A percentile compares a stretch with the other conserved stretches of the same genome.
These are phyloP conservation scores for Chrysoporthe cubensis DNA, from an alignment of 2,329 filamentous ascomycete genomes.

Conservation along the genomic window DNA sequence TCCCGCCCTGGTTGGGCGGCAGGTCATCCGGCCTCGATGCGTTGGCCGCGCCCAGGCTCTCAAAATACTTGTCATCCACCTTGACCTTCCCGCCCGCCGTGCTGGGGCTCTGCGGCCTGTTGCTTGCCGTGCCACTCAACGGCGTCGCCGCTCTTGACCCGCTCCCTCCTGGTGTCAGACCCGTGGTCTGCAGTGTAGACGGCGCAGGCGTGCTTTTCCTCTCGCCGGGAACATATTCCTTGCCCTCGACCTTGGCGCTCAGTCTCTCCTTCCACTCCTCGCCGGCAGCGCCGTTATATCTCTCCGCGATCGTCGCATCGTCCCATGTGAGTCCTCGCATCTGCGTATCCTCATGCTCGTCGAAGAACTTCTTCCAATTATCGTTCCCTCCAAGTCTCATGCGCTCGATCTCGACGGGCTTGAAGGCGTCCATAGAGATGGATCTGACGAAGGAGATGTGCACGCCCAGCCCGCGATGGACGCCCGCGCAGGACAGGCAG, in stretches of 20 bases:
- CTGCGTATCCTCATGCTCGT: constrained; percentile 68
- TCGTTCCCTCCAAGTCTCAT: constrained; percentile 94
- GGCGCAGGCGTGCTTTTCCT: constrained; percentile 46
- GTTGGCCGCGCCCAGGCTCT: constrained; percentile 81
- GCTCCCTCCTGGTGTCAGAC: constrained; percentile 20
- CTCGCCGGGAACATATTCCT: constrained; percentile 78
- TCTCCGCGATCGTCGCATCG: constrained; percentile 84
- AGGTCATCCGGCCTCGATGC: constrained; percentile 73
- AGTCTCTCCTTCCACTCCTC: constrained; percentile 96
- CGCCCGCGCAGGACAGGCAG: constrained; percentile 92
- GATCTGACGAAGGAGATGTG: constrained; percentile 98
- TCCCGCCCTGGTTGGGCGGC: constrained; percentile 88
- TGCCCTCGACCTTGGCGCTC: constrained; percentile 83
- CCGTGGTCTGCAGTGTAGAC: constrained; percentile 20
- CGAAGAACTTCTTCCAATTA: constrained; percentile 85
- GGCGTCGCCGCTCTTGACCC: constrained; percentile 30
- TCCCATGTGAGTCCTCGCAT: constrained; percentile 76
- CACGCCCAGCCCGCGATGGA: constrained; percentile 91
- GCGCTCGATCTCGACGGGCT: constrained; percentile 85
- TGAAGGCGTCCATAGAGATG: constrained; percentile 99
- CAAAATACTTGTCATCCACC: constrained; percentile 88
- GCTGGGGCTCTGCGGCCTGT: constrained; percentile 44
- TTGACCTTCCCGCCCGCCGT: constrained; percentile 54
- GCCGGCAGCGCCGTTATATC: constrained; percentile 86
- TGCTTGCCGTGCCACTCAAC: constrained; percentile 45